A percentile compares a stretch with the other conserved stretches of the same genome.
phyloP scores from a whole-genome alignment of 176 grass and related monocot species.

The Bothriochloa decipiens region DNA sequence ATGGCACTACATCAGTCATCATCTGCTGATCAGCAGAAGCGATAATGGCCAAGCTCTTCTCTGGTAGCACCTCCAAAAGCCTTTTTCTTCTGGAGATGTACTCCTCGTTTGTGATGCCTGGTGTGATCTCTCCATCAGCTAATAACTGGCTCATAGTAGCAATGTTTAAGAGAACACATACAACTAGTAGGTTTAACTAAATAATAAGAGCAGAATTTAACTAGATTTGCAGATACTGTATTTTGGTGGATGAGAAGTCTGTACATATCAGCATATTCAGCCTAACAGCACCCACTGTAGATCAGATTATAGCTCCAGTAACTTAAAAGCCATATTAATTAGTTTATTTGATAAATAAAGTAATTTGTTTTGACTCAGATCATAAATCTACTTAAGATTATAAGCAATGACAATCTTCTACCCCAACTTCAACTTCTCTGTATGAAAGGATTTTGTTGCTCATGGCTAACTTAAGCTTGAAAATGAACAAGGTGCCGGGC shows the following conservation, averaged over 20 bases:
- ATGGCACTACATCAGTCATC: constrained; percentile 97
- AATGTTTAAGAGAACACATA: constrained; percentile 34
- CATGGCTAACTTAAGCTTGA: constrained; percentile 17
- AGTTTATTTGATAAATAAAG: constrained; percentile 10
- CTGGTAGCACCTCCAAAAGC: constrained; percentile 71
- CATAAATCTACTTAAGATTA: neutral
- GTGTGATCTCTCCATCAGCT: constrained; percentile 79
- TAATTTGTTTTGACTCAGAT: neutral
- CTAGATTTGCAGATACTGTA: neutral
- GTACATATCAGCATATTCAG: neutral
- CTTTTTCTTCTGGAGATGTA: constrained; percentile 76
- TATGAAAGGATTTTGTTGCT: neutral
- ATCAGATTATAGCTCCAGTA: constrained; percentile 5
- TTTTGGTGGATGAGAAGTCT: neutral
- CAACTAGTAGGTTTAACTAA: neutral
- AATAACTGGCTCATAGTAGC: constrained; percentile 61
- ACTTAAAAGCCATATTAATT: constrained; percentile 3
- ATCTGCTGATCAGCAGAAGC: constrained; percentile 84
- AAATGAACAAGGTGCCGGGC: neutral
- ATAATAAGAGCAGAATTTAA: constrained; percentile 4
- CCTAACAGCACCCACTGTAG: neutral
- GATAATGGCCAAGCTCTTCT: constrained; percentile 83
- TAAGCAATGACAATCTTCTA: constrained; percentile 8
- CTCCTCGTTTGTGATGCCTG: constrained; percentile 73
- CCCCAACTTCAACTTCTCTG: constrained; percentile 4